phyloP scores from a whole-genome alignment of 306 rosid species.

The Carpinus viminea region DNA sequence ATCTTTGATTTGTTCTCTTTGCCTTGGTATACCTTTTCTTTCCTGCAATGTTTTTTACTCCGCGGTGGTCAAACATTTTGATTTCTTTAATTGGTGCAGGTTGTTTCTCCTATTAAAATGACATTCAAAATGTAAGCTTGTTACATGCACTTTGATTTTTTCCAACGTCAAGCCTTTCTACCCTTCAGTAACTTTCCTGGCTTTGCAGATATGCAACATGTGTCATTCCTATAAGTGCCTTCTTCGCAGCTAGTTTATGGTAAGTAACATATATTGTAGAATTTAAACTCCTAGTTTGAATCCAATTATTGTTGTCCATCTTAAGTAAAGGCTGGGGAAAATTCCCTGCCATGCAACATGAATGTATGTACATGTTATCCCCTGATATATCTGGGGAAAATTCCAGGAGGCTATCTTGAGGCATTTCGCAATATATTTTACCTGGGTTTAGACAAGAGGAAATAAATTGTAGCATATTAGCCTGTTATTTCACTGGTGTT shows the following conservation, averaged over 20 bases:
- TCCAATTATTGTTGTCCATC: neutral
- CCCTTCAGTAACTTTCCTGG: neutral
- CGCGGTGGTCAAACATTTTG: neutral
- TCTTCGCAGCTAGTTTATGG: constrained; percentile 32
- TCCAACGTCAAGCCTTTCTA: neutral
- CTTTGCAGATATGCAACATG: constrained; percentile 29
- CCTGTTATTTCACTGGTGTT: neutral
- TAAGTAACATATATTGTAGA: constrained; percentile 4
- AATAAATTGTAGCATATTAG: neutral
- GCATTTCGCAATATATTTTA: neutral
- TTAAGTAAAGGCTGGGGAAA: neutral
- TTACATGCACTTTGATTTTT: neutral
- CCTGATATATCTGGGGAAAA: neutral
- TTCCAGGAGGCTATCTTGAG: neutral
- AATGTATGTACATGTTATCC: neutral
- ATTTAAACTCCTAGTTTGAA: constrained; percentile 1
- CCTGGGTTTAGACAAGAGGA: neutral
- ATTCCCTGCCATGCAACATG: neutral
- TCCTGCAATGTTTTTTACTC: neutral
- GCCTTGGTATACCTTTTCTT: constrained; percentile 7
- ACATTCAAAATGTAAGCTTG: constrained; percentile 30
- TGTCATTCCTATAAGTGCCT: constrained; percentile 38
- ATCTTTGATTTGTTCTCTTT: constrained; percentile 12
- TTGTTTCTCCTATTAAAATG: constrained; percentile 34
- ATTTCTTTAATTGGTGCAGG: constrained; percentile 19